Evolutionary conservation across 2,329 filamentous ascomycete species (phyloP).

Genomic region (Verticillium zaregamsianum): DNA sequence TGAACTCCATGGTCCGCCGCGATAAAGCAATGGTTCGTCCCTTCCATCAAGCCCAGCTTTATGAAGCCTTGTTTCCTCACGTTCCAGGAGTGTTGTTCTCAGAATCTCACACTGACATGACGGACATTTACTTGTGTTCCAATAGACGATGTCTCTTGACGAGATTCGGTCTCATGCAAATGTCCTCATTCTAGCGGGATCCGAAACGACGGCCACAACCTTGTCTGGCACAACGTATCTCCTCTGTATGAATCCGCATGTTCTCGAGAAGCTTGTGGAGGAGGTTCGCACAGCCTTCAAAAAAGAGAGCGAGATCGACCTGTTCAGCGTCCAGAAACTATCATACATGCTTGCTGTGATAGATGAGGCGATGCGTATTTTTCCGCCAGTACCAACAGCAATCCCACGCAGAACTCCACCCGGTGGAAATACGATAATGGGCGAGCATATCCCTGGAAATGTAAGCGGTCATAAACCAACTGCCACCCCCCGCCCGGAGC

Average conservation of each 20-base stretch:
- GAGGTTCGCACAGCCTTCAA: slow-evolving; percentile 33
- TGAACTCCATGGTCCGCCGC: slow-evolving; percentile 1
- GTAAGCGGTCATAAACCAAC: too few species aligned
- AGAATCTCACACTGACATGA: neutral
- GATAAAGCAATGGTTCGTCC: too few species aligned
- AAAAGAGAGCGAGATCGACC: slow-evolving; percentile 29
- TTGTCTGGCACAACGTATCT: slow-evolving; percentile 22
- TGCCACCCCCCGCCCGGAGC: too few species aligned
- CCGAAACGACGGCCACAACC: slow-evolving; percentile 28
- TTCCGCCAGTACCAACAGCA: slow-evolving; percentile 23
- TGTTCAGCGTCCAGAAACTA: slow-evolving; percentile 23
- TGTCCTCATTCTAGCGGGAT: slow-evolving; percentile 23
- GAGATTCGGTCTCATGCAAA: slow-evolving; percentile 13
- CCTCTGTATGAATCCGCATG: slow-evolving; percentile 23
- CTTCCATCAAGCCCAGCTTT: too few species aligned
- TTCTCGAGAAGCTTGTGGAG: slow-evolving; percentile 23
- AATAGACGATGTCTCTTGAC: slow-evolving; percentile 1
- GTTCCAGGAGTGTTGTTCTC: neutral
- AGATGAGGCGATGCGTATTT: slow-evolving; percentile 37
- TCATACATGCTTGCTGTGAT: slow-evolving; percentile 34
- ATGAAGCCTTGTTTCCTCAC: too few species aligned
- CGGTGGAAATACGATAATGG: slow-evolving; percentile 26
- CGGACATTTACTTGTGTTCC: neutral
- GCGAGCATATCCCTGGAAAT: slow-evolving; percentile 24
- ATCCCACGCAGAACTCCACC: slow-evolving; percentile 22